Base-by-base conservation (phyloP, 2,329 filamentous ascomycete genomes). In the Sporothrix brasiliensis region DNA sequence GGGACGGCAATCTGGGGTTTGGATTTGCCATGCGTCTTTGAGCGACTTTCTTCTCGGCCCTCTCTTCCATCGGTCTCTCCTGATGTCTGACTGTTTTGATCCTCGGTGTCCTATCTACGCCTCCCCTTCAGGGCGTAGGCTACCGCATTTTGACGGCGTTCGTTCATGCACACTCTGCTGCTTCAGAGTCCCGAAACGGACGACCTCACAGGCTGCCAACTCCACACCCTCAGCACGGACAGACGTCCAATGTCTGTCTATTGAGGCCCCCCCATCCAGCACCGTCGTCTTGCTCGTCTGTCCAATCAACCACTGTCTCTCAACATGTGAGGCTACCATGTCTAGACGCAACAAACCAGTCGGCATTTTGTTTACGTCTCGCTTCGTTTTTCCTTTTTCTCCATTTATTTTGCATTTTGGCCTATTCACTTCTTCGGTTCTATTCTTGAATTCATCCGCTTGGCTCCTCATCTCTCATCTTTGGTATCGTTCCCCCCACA, bases 251-350 rank as follows among this genome's bases (percentile, higher is more conserved):
- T 10, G 58, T 47, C 11, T 47, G 58, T 24, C 24, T 24, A 61
- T 61, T 61, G 56, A 44, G 56, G 58, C 58, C 58, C 58, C 58
- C 39, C 58, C 52, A 6, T 54, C 52, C 52, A 24, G 13, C 54
- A 11, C 19, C 54, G 19, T 30, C 24, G 41, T 39, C 11, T 24
- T 41, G n/a, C 41, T 47, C 49, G 6, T 50, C 49, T 19, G 19
- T 61, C 13, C 16, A 16, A n/a, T 6, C 10, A 3, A 21, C 14
- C 16, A 21, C 11, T 11, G 41, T 44, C 21, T 63, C 34, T 63
- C 14, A 9, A 14, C 61, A 65, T 65, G 61, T 65, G 61, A 65
- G 61, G 44, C 61, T 65, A 44, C 41, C 44, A 50, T 24, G 21
- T 65, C 16, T n/a, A 1, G 2, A 41, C 13, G n/a, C 11, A 7